Percentiles rank a stretch among this genome's conserved stretches.
These are phyloP conservation scores for Salicornia ramosissima DNA, from an alignment of 148 eudicot genomes.

Conservation along the genomic window DNA sequence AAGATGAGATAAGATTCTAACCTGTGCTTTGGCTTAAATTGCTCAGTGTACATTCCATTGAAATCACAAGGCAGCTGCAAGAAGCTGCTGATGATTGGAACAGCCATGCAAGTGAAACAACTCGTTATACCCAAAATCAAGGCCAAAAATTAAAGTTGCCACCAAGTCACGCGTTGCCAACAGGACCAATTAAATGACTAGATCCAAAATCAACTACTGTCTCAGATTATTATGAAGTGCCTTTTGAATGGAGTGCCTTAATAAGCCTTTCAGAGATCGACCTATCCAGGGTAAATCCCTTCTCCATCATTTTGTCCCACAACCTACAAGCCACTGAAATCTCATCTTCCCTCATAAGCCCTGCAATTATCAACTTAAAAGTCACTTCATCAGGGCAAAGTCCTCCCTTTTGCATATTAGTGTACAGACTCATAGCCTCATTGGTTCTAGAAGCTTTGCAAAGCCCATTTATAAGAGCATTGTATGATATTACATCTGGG, in stretches of 20 bases:
- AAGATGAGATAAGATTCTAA: slow-evolving; percentile 2
- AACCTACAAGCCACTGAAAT: slow-evolving; percentile 60
- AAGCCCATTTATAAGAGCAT: slow-evolving; percentile 76
- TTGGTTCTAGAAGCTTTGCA: slow-evolving; percentile 55
- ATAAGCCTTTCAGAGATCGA: slow-evolving; percentile 59
- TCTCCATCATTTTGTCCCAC: slow-evolving; percentile 98
- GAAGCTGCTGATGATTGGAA: neutral
- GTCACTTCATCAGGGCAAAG: slow-evolving; percentile 71
- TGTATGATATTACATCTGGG: slow-evolving; percentile 74
- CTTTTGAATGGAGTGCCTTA: slow-evolving; percentile 43
- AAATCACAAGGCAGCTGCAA: slow-evolving; percentile 5
- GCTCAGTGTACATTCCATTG: neutral
- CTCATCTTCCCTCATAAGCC: slow-evolving; percentile 57
- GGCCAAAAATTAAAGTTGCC: neutral
- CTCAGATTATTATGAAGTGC: slow-evolving; percentile 1
- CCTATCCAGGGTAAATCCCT: slow-evolving; percentile 81
- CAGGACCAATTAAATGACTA: neutral
- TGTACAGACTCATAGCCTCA: slow-evolving; percentile 68
- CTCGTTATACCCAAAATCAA: neutral
- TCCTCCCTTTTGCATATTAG: slow-evolving; percentile 61
- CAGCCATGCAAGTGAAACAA: neutral
- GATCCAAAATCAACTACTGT: neutral
- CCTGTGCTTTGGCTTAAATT: neutral
- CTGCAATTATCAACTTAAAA: slow-evolving; percentile 63
- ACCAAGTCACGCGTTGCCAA: neutral